Conservation (phyloP, 2,329 filamentous ascomycete genomes). For the Penicillium sp. region DNA sequence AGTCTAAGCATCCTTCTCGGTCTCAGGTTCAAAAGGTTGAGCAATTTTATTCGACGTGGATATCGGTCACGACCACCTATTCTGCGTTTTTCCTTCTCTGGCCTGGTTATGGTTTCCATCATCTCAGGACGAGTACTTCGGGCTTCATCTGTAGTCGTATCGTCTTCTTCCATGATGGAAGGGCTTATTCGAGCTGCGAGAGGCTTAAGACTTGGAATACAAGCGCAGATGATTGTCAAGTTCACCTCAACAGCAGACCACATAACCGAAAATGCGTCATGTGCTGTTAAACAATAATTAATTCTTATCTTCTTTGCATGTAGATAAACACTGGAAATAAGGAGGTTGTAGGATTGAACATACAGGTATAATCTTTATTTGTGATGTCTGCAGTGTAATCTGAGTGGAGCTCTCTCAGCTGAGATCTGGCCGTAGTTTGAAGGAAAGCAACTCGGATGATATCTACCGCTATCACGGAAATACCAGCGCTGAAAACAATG, state of each 20-base stretch:
- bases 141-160: background rate
- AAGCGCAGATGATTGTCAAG: slow-evolving; percentile 39
- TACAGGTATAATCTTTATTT: background rate
- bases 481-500: background rate
- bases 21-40: slow-evolving; percentile 6
- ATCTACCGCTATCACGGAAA: background rate
- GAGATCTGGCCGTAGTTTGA: background rate
- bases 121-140: no score
- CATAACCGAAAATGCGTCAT: background rate
- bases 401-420: background rate
- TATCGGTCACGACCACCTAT: background rate
- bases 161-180: background rate
- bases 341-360: no score
- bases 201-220: slow-evolving; percentile 36
- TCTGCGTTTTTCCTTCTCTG: background rate
- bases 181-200: slow-evolving; percentile 16
- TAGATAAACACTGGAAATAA: no score
- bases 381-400: background rate
- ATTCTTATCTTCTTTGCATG: no score
- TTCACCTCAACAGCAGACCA: slow-evolving; percentile 41
- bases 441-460: background rate
- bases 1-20: slow-evolving; percentile 5
- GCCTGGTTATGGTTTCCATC: background rate
- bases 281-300: no score
- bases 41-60: background rate